Percentiles rank a stretch among this genome's conserved stretches.
Evolutionary conservation across 208 protist species (phyloP).

Genomic region (Borovskyia barvae): DNA sequence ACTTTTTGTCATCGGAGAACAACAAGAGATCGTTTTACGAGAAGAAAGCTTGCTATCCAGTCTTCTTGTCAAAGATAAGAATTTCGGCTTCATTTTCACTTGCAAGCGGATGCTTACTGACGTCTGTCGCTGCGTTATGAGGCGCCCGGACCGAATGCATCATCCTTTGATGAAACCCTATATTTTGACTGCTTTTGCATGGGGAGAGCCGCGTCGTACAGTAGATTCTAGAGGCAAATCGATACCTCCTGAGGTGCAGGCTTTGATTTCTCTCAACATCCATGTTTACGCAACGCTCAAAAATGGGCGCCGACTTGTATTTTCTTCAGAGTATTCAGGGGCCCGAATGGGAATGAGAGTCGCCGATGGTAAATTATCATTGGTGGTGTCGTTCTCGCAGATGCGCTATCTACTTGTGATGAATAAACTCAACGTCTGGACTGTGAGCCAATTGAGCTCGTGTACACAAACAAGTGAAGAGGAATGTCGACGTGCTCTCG

Average conservation of each 20-base stretch:
- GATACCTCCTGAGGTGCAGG: slow-evolving; percentile 10
- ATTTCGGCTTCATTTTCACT: slow-evolving; percentile 43
- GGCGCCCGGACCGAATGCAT: not conserved
- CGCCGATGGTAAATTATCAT: not conserved
- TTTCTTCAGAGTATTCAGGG: slow-evolving; percentile 26
- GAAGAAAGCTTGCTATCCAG: slow-evolving; percentile 37
- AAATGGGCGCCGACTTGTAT: slow-evolving; percentile 17
- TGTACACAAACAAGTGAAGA: not conserved
- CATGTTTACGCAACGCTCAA: slow-evolving; percentile 2
- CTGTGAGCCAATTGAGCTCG: slow-evolving; percentile 9
- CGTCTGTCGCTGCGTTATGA: slow-evolving; percentile 8
- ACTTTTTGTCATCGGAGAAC: slow-evolving; percentile 11
- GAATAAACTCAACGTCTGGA: slow-evolving; percentile 20
- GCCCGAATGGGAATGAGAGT: slow-evolving; percentile 13
- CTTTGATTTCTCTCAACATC: not conserved
- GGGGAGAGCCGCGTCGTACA: slow-evolving; percentile 20
- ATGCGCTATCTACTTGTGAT: slow-evolving; percentile 20
- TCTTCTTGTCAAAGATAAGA: slow-evolving; percentile 37
- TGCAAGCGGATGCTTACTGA: slow-evolving; percentile 49
- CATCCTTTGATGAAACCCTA: slow-evolving; percentile 7
- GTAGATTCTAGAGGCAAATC: not conserved
- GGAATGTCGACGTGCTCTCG: slow-evolving; percentile 21
- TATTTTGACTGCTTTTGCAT: slow-evolving; percentile 12
- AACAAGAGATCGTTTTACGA: slow-evolving; percentile 11
- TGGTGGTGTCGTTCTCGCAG: slow-evolving; percentile 23